Conservation (phyloP, 306 rosid species). For the Vachellia collinsii region DNA sequence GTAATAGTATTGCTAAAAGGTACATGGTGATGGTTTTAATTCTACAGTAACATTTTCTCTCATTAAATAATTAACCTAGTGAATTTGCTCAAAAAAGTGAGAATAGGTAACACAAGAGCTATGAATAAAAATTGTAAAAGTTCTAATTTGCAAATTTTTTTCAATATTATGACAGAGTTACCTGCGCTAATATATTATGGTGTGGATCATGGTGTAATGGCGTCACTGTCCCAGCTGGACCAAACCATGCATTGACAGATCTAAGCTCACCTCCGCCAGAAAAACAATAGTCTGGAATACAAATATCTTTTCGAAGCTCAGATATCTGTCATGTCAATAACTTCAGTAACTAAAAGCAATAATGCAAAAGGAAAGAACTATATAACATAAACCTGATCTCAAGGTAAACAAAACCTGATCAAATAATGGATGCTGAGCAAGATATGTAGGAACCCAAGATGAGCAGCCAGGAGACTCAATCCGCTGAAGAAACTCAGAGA, state of each 20-base stretch:
- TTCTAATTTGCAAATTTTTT: constrained; percentile 16
- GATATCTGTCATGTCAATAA: constrained; percentile 61
- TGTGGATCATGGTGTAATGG: constrained; percentile 98
- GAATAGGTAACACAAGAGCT: constrained; percentile 12
- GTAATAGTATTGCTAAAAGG: not conserved
- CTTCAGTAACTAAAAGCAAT: constrained; percentile 27
- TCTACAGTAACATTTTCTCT: not conserved
- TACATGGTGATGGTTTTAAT: not conserved
- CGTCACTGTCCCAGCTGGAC: constrained; percentile 91
- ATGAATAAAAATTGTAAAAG: constrained; percentile 4
- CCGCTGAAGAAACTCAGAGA: constrained; percentile 90
- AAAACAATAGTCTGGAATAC: constrained; percentile 91
- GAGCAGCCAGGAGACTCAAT: constrained; percentile 52
- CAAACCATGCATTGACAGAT: constrained; percentile 97
- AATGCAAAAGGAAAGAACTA: not conserved
- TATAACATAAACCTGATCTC: constrained; percentile 48
- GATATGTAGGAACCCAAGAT: constrained; percentile 67
- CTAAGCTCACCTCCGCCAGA: constrained; percentile 84
- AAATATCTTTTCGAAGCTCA: constrained; percentile 77
- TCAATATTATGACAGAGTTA: constrained; percentile 32
- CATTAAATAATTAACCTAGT: constrained; percentile 16
- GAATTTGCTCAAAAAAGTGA: constrained; percentile 13
- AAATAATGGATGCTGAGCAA: constrained; percentile 93
- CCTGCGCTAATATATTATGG: constrained; percentile 94
- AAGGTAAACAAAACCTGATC: constrained; percentile 44